Percentiles rank a stretch among this genome's conserved stretches.
Evolutionary conservation across 495 filamentous ascomycete species (phyloP).

Genomic region (Hyaloscypha bicolor): DNA sequence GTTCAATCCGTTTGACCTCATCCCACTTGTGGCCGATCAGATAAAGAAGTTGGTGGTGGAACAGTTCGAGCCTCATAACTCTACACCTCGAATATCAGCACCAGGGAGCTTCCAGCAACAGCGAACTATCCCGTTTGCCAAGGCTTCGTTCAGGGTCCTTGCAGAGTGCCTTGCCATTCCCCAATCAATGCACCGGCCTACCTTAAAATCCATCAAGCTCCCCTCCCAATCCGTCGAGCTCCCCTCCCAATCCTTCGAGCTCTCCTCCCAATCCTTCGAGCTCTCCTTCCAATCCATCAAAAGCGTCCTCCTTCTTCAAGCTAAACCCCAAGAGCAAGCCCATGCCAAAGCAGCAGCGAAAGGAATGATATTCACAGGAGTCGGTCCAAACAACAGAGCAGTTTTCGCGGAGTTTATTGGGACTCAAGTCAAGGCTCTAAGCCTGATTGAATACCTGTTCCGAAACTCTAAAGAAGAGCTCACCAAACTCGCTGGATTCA

Average conservation of each 20-base stretch:
- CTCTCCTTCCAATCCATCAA: slow-evolving; percentile 93
- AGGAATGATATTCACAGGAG: slow-evolving; percentile 83
- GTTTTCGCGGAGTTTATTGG: slow-evolving; percentile 98
- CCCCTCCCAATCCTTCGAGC: too few species aligned
- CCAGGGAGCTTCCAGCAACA: slow-evolving; percentile 74
- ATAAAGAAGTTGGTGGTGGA: slow-evolving; percentile 96
- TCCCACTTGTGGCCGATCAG: slow-evolving; percentile 91
- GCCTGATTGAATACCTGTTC: slow-evolving; percentile 92
- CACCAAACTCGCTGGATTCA: too few species aligned
- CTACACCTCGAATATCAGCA: slow-evolving; percentile 67
- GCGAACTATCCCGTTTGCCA: too few species aligned
- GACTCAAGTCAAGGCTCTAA: slow-evolving; percentile 99
- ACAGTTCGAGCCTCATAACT: slow-evolving; percentile 85
- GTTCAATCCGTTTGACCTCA: slow-evolving; percentile 89
- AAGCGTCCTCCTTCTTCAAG: slow-evolving; percentile 83
- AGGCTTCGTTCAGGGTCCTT: slow-evolving; percentile 98
- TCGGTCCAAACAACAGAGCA: slow-evolving; percentile 87
- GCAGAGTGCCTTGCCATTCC: slow-evolving; percentile 95
- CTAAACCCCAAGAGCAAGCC: slow-evolving; percentile 89
- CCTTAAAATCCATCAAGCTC: too few species aligned
- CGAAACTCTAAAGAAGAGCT: slow-evolving; percentile 86
- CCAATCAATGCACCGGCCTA: slow-evolving; percentile 99
- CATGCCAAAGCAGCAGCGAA: slow-evolving; percentile 78
- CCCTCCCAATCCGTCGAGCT: too few species aligned
- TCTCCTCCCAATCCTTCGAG: slow-evolving; percentile 93